Evolutionary conservation across 108 stramenopile species (phyloP), one percentile per base, ranked within the genome.

Genomic region (Craspedostauros australis): DNA sequence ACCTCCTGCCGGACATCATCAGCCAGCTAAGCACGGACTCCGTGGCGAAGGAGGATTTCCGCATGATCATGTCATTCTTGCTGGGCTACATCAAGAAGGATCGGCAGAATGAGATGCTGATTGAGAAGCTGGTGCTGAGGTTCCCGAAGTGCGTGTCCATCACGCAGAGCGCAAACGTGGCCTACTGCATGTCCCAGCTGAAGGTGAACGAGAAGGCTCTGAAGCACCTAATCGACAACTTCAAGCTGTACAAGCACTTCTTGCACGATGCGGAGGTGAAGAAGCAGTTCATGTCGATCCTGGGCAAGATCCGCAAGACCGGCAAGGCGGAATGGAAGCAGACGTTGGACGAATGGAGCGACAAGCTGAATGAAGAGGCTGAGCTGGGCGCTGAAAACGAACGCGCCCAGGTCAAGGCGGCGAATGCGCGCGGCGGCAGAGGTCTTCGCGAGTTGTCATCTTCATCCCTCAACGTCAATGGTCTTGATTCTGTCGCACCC

Each of bases 11-110:
- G 19, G 98, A 99, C 63, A 95, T 97, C 57, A 73, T 99, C 30
- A 85, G 92, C 70, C 86, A 86, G 37, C 70, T 99, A 25, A 93
- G 93, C 54, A 64, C 74, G 26, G 38, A 72, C 1, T 56, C 61
- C 28, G 66, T 89, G 20, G 41, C 38, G 50, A 75, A 73, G 50
- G 86, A 84, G 32, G 83, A 77, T 46, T 96, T 98, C 72, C 75
- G 86, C 27, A 58, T 54, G 41, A 95, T 93, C 39, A 92, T 95
- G 79, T 54, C 76, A 19, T 99, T 97, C 73, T 72, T 99, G 34
- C 77, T 99, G 22, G 77, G 79, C 47, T 99, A 88, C 73, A 92
- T 99, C 58, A 88, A 89, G 53, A 97, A 96, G 63, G 98, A 98
- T 19, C 84, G 89, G 57, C 95, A 95, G 54, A 84, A 84, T 34